A percentile compares a stretch with the other conserved stretches of the same genome.
Evolutionary conservation across 495 filamentous ascomycete species (phyloP).

Genomic region (Lasiosphaeria hispida): DNA sequence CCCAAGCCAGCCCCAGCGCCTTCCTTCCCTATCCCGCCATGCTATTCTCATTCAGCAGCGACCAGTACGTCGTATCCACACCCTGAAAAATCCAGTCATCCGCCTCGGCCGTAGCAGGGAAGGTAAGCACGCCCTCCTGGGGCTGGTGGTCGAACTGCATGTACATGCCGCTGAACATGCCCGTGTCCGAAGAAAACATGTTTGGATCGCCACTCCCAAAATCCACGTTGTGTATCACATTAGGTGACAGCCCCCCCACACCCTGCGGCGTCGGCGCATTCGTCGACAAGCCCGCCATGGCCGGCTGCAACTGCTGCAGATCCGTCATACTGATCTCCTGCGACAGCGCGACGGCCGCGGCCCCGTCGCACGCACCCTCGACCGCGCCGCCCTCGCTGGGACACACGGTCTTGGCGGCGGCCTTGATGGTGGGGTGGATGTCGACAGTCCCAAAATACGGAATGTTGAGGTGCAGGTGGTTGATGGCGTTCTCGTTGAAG

Average conservation of each 20-base stretch:
- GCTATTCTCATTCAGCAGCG: conserved; percentile 23
- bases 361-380: not conserved
- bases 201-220: conserved; percentile 7
- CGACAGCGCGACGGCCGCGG: not conserved
- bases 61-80: conserved; percentile 38
- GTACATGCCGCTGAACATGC: too few relatives aligned
- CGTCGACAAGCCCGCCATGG: not conserved
- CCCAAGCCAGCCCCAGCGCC: too few relatives aligned
- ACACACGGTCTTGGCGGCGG: conserved; percentile 2
- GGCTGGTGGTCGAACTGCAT: conserved; percentile 33
- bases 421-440: conserved; percentile 35
- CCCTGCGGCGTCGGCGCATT: not conserved
- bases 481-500: conserved; percentile 7
- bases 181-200: conserved; percentile 9
- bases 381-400: too few relatives aligned
- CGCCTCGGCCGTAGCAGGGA: conserved; percentile 31
- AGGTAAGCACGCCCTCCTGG: conserved; percentile 16
- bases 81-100: conserved; percentile 43
- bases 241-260: not conserved
- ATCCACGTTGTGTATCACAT: not conserved
- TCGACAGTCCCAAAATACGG: conserved; percentile 48
- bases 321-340: not conserved
- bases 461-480: conserved; percentile 40
- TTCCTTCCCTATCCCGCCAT: too few relatives aligned
- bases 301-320: conserved; percentile 1